Percentiles rank a stretch among this genome's conserved stretches.
These are phyloP conservation scores for Pittosporum tobira DNA, from an alignment of 129 eudicot species.

Conservation along the genomic window DNA sequence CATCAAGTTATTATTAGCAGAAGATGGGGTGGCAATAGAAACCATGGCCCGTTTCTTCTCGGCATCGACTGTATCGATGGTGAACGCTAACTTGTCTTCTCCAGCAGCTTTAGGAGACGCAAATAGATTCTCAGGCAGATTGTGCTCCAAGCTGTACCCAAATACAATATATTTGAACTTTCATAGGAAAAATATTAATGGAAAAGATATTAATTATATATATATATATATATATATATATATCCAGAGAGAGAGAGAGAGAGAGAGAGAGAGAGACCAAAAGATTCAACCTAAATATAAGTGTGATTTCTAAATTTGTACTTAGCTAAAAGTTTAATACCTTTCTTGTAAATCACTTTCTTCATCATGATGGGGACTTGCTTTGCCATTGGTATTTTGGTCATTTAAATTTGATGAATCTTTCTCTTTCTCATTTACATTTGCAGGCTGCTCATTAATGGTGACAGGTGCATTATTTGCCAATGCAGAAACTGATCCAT, in stretches of 20 bases:
- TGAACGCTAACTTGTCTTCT: constrained; percentile 20
- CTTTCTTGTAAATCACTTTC: constrained; percentile 47
- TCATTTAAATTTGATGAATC: constrained; percentile 18
- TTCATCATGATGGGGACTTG: constrained; percentile 37
- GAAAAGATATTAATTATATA: no score
- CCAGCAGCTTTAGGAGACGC: constrained; percentile 63
- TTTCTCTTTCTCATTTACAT: constrained; percentile 42
- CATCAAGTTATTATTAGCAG: constrained; percentile 13
- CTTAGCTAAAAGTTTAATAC: constrained; percentile 20
- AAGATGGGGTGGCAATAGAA: constrained; percentile 9
- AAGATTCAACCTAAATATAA: background rate
- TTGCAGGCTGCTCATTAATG: constrained; percentile 4
- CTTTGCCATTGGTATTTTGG: constrained; percentile 42
- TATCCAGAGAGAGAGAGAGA: background rate
- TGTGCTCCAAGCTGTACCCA: constrained; percentile 54
- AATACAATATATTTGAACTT: background rate
- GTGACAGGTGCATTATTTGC: constrained; percentile 14
- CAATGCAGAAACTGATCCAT: constrained; percentile 29
- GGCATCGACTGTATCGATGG: constrained; percentile 24
- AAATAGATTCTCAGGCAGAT: constrained; percentile 75
- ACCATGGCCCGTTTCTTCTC: constrained; percentile 18
- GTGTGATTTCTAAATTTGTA: background rate
- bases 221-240: background rate
- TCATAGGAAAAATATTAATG: background rate
- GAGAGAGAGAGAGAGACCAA: background rate